Evolutionary conservation across 1,139 yeast species (phyloP).

Genomic region (Taiozyma onychis): DNA sequence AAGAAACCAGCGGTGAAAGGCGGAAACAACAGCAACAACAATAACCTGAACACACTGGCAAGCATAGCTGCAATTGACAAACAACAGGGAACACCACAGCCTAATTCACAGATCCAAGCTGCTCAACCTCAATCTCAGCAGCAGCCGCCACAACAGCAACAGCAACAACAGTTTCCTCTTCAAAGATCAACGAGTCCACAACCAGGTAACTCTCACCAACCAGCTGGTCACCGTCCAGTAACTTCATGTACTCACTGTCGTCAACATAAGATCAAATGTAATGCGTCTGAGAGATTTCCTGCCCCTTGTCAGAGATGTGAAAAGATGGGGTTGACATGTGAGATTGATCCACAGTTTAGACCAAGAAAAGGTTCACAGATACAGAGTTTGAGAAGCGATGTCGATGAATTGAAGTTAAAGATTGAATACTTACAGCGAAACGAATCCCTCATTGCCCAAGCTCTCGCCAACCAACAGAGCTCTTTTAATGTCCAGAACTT

Average conservation of each 20-base stretch:
- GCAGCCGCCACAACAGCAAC: neutral
- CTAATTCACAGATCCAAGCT: neutral
- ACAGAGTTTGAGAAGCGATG: conserved; percentile 77
- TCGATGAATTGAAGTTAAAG: conserved; percentile 72
- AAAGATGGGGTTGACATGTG: conserved; percentile 74
- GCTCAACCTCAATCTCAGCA: neutral
- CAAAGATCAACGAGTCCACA: conserved; percentile 2
- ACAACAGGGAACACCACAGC: neutral
- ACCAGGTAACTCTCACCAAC: conserved; percentile 11
- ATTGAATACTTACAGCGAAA: conserved; percentile 70
- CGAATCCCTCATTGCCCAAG: conserved; percentile 63
- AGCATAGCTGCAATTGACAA: conserved; percentile 8
- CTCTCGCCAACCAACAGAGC: conserved; percentile 33
- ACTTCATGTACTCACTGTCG: conserved; percentile 93
- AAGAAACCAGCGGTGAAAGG: conserved; percentile 1
- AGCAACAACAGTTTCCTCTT: neutral
- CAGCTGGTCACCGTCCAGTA: conserved; percentile 70
- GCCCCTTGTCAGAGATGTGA: conserved; percentile 80
- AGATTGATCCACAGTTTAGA: conserved; percentile 85
- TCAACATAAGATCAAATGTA: conserved; percentile 90
- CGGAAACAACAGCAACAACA: conserved; percentile 4
- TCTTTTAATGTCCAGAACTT: conserved; percentile 1
- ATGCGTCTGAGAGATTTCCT: conserved; percentile 82
- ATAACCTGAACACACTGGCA: conserved; percentile 19
- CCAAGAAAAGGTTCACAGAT: conserved; percentile 92